These are phyloP conservation scores for Starmerella powellii DNA, from an alignment of 805 yeast genomes.

Conservation along the genomic window DNA sequence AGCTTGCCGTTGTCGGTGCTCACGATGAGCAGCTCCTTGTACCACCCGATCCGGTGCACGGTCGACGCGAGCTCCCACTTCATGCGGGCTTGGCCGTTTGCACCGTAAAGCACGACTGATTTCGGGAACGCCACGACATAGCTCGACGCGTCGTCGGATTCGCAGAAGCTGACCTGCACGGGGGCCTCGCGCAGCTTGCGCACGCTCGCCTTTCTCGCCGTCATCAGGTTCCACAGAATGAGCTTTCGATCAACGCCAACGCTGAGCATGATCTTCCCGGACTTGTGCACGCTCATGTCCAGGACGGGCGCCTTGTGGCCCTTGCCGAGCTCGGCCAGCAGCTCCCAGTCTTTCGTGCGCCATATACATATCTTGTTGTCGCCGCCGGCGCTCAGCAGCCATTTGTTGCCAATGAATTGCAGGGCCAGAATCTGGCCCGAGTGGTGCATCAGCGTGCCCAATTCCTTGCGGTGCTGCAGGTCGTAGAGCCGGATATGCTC, in stretches of 20 bases:
- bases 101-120: slow-evolving; percentile 24
- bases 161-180: slow-evolving; percentile 40
- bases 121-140: slow-evolving; percentile 61
- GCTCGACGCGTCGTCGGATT: slow-evolving; percentile 45
- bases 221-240: slow-evolving; percentile 92
- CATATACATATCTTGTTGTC: slow-evolving; percentile 84
- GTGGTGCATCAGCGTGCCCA: slow-evolving; percentile 82
- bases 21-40: slow-evolving; percentile 46
- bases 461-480: slow-evolving; percentile 81
- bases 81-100: slow-evolving; percentile 38
- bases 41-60: slow-evolving; percentile 55
- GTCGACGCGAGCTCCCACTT: slow-evolving; percentile 36
- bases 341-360: slow-evolving; percentile 97
- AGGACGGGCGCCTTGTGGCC: slow-evolving; percentile 79
- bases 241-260: slow-evolving; percentile 77
- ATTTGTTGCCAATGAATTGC: slow-evolving; percentile 47
- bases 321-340: slow-evolving; percentile 70
- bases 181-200: slow-evolving; percentile 36
- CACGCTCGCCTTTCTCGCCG: slow-evolving; percentile 82
- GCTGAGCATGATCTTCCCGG: slow-evolving; percentile 80
- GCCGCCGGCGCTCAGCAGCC: slow-evolving; percentile 84
- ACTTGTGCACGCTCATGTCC: slow-evolving; percentile 79
- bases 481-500: slow-evolving; percentile 92
- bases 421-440: slow-evolving; percentile 76
- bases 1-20: slow-evolving; percentile 67